These are phyloP conservation scores for Scleromitrula shiraiana DNA, from an alignment of 2,329 filamentous ascomycete species.

Conservation along the genomic window DNA sequence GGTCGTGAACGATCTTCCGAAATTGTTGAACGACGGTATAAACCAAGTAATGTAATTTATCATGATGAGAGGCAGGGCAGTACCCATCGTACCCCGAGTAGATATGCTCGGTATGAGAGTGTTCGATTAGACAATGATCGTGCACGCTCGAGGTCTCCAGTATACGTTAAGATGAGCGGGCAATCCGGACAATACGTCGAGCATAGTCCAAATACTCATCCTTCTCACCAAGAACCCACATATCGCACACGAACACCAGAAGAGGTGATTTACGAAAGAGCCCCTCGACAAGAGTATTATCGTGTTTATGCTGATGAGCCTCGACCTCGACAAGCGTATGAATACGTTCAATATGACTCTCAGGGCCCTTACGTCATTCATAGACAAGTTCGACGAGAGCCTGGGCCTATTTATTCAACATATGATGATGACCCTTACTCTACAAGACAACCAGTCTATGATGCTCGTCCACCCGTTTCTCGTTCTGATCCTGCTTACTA, in stretches of 20 bases:
- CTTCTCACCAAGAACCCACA: conserved; percentile 22
- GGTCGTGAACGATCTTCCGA: conserved; percentile 26
- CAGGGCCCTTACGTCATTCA: conserved; percentile 40
- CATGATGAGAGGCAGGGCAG: conserved; percentile 28
- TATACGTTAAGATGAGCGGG: conserved; percentile 27
- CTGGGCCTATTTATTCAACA: conserved; percentile 26
- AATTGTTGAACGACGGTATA: conserved; percentile 28
- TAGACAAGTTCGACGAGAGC: conserved; percentile 33
- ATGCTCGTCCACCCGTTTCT: conserved; percentile 17
- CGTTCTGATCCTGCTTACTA: conserved; percentile 25
- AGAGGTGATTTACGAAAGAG: conserved; percentile 27
- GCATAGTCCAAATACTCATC: conserved; percentile 25
- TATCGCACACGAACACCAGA: conserved; percentile 28
- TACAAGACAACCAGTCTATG: conserved; percentile 24
- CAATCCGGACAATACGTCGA: conserved; percentile 27
- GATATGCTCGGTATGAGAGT: conserved; percentile 30
- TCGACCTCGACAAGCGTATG: conserved; percentile 29
- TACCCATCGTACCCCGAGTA: conserved; percentile 25
- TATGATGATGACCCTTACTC: conserved; percentile 25
- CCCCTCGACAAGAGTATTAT: conserved; percentile 30
- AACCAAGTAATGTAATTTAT: conserved; percentile 28
- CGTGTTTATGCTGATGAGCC: conserved; percentile 29
- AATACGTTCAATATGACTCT: conserved; percentile 40
- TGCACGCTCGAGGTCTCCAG: conserved; percentile 30
- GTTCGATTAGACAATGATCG: conserved; percentile 28